Base-by-base conservation (phyloP, 371 early-diverging fungal genomes). In the Caulochytrium protostelioides region DNA sequence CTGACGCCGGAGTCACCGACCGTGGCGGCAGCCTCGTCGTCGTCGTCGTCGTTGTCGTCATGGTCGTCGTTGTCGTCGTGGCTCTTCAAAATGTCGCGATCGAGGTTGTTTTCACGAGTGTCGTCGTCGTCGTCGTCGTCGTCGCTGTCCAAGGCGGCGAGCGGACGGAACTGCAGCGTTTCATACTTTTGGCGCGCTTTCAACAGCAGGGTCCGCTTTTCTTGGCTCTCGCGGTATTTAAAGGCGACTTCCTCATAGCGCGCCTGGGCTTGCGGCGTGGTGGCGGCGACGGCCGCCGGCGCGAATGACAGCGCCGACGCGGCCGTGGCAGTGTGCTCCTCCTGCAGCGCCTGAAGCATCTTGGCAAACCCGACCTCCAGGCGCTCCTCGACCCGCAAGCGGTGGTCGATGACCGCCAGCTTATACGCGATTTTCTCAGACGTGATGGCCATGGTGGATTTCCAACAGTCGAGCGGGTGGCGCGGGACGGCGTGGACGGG, bases 331-430 rank as follows among this genome's bases (percentile, higher is more conserved):
- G 74, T 77, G 48, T 62, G 66, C 58, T 81, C 84, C 4, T 79
- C 72, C 44, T 77, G 72, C 21, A 83, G 61, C 42, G 55, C 53
- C 26, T 47, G 37, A n/a, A 46, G 44, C 55, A 76, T 66, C 31
- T 59, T 38, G 46, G 70, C 70, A 18, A 68, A 65, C 24, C 83
- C 89, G 20, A 76, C 75, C 30, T 72, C 59, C 8, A 87, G 66
- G 44, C 81, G 80, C 43, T 66, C 72, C 63, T 90, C 94, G 7
- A 87, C 73, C 41, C 84, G 79, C 7, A 86, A 65, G 49, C 86
- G 86, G 47, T 70, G 74, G 28, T 75, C 70, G 22, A 87, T 56
- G 48, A 84, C 83, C 22, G 73, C 72, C 29, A 87, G 52, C 51
- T 81, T 83, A 43, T 76, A 64, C 26, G 82, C 75, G 10, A 90